Conservation (phyloP, 331 rosid genomes). For the Acacia concinna region DNA sequence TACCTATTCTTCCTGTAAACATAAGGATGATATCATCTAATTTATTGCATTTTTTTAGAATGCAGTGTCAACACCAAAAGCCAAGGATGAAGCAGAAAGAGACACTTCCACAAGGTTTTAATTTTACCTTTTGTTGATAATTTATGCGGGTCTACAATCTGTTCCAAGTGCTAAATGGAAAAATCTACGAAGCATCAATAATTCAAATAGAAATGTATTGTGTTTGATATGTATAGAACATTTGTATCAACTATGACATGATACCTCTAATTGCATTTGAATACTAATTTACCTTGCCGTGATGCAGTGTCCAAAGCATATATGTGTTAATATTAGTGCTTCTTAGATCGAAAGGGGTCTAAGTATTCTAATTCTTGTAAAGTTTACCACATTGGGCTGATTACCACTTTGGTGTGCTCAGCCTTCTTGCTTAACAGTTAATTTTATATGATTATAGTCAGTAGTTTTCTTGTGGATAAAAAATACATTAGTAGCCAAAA, state of each 20-base stretch:
- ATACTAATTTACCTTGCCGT: background rate
- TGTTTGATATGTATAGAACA: background rate
- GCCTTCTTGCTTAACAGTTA: background rate
- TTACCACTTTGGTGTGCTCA: background rate
- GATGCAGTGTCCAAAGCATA: background rate
- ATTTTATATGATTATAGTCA: background rate
- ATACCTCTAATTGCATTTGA: background rate
- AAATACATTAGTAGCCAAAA: background rate
- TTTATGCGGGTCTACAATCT: background rate
- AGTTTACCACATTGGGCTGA: background rate
- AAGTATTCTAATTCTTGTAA: background rate
- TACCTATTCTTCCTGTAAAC: background rate
- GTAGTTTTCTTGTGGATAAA: background rate
- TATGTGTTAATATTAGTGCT: background rate
- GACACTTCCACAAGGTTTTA: constrained; percentile 8
- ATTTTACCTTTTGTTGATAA: background rate
- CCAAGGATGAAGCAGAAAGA: constrained; percentile 20
- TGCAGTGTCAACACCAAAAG: constrained; percentile 5
- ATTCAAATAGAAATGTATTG: background rate
- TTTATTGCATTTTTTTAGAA: constrained; percentile 24
- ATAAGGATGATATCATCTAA: background rate
- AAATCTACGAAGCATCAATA: background rate
- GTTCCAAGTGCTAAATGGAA: background rate
- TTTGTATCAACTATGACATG: background rate
- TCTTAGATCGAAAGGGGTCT: background rate